Evolutionary conservation across 2,329 filamentous ascomycete species (phyloP), one percentile per base, ranked within the genome.

Genomic region (Diaporthe sp.): DNA sequence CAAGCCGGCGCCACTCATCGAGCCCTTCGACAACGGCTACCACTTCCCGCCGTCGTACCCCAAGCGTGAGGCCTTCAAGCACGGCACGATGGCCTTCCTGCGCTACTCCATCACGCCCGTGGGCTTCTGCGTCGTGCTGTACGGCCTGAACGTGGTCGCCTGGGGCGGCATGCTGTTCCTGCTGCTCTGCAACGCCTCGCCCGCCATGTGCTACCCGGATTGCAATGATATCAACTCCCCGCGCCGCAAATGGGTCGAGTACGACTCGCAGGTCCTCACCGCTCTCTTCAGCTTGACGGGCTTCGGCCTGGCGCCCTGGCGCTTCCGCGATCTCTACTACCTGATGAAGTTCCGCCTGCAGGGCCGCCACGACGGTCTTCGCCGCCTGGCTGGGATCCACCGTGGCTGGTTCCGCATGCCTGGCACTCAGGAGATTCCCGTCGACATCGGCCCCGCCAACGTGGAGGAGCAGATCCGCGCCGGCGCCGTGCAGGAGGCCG

Each of bases 101-200:
- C 89, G 90, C 71, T 98, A 95, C 86, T 90, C 94, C 79, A 86
- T 90, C 51, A 97, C 94, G 0, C 93, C 93, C 0, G 84, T 94
- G 73, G 95, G 95, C 3, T 95, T 97, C 82, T 86, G 94, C 72
- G 90, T 96, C 55, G 94, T 92, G 2, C 83, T 98, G 8, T 98
- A 97, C 83, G 92, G 93, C 17, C 88, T 97, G 75, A 96, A 96
- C 78, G 90, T 98, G 28, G 91, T 98, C 13, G 95, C 94, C 0
- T 98, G 95, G 95, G 95, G 95, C 71, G 95, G 94, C 75, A 98
- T 98, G 95, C 88, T 98, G 47, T 97, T 98, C 84, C 86, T 98
- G 25, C 87, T 98, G 2, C 90, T 98, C 37, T 94, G 92, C 86
- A 94, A 95, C 80, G 94, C 89, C 74, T 87, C 91, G 3, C 92